phyloP scores from a whole-genome alignment of 2,329 filamentous ascomycete species.

The Botryotinia convoluta region DNA sequence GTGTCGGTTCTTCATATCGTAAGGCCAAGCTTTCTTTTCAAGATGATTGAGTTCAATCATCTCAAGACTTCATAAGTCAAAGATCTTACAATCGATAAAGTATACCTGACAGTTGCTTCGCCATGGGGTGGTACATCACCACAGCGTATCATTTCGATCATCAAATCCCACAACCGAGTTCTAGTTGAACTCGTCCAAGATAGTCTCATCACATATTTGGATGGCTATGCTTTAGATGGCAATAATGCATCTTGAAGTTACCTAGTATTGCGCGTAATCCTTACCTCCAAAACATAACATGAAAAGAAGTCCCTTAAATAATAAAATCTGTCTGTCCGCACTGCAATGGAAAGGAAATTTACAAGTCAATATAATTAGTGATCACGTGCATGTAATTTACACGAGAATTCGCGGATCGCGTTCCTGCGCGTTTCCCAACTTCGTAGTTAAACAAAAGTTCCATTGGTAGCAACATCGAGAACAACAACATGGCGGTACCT shows the following conservation, averaged over 20 bases:
- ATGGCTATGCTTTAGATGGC: not conserved
- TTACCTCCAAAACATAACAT: not conserved
- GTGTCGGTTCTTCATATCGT: not conserved
- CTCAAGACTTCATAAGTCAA: no score
- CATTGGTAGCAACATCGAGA: not conserved
- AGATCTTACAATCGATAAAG: no score
- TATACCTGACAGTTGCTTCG: not conserved
- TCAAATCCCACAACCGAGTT: not conserved
- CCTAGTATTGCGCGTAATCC: not conserved
- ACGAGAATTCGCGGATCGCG: conserved; percentile 19
- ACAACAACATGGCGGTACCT: conserved; percentile 9
- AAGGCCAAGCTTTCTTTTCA: not conserved
- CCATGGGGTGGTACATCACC: not conserved
- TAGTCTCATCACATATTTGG: not conserved
- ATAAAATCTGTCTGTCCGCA: not conserved
- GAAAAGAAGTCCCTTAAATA: not conserved
- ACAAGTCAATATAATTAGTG: not conserved
- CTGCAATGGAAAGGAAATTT: not conserved
- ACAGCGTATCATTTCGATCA: not conserved
- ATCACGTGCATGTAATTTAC: conserved; percentile 19
- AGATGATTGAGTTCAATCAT: not conserved
- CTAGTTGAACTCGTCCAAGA: not conserved
- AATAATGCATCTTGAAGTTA: not conserved
- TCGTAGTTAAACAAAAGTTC: conserved; percentile 4
- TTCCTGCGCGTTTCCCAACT: conserved; percentile 1